A percentile compares a stretch with the other conserved stretches of the same genome.
Conservation (phyloP, 148 eudicot species). For the Amaranthus palmeri region DNA sequence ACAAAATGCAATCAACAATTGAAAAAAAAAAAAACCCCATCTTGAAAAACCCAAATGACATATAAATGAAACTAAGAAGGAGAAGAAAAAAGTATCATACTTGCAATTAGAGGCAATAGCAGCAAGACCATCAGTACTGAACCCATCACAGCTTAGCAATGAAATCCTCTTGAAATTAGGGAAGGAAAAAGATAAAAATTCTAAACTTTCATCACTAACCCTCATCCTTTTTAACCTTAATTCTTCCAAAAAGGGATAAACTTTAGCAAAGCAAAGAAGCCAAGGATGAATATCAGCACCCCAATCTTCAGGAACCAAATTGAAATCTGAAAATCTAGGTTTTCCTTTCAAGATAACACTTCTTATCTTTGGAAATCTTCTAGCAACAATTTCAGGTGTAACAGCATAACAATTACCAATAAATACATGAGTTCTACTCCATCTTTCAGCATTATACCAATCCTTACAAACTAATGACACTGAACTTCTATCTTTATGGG, state of each 20-base stretch:
- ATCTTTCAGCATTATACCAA: constrained; percentile 80
- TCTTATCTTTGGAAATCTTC: constrained; percentile 62
- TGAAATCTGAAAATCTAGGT: constrained; percentile 79
- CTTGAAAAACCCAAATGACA: not conserved
- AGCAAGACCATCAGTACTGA: constrained; percentile 72
- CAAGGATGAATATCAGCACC: constrained; percentile 74
- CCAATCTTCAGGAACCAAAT: constrained; percentile 75
- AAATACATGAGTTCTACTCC: constrained; percentile 59
- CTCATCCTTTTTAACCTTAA: constrained; percentile 82
- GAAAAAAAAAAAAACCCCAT: not conserved
- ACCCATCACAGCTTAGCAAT: constrained; percentile 78
- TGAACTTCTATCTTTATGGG: constrained; percentile 56
- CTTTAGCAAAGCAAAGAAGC: constrained; percentile 47
- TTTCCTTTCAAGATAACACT: constrained; percentile 68
- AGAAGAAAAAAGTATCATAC: constrained; percentile 28
- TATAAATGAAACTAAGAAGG: not conserved
- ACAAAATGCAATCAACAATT: constrained; percentile 1
- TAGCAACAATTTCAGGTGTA: constrained; percentile 61
- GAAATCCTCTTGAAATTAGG: constrained; percentile 57
- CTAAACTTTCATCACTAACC: constrained; percentile 67
- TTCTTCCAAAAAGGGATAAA: constrained; percentile 77
- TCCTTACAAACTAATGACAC: constrained; percentile 77
- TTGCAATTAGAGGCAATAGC: constrained; percentile 78
- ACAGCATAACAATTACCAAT: constrained; percentile 85
- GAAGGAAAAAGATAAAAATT: constrained; percentile 55